These are phyloP conservation scores for Plantago coronopus DNA, from an alignment of 305 asterid genomes.

Conservation along the genomic window DNA sequence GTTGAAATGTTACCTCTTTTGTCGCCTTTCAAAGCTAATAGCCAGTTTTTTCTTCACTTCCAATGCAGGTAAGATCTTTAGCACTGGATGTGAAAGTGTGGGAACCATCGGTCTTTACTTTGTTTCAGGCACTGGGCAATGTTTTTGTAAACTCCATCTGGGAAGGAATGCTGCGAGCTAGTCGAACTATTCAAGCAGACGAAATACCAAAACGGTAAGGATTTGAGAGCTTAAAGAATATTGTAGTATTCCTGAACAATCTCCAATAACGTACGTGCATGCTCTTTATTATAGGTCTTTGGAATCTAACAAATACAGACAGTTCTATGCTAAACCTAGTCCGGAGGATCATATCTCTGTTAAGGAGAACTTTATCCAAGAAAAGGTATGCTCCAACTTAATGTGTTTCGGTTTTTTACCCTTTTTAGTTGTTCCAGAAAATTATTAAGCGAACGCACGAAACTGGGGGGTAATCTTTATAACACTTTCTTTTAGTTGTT, in stretches of 20 bases:
- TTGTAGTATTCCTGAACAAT: slow-evolving; percentile 14
- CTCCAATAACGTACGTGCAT: slow-evolving; percentile 8
- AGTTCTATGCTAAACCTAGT: slow-evolving; percentile 65
- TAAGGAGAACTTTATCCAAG: slow-evolving; percentile 87
- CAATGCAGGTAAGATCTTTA: slow-evolving; percentile 72
- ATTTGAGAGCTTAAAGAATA: slow-evolving; percentile 18
- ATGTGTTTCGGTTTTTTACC: no score
- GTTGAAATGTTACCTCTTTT: neutral
- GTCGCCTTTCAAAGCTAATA: no score
- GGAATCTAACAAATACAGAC: slow-evolving; percentile 64
- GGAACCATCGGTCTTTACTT: slow-evolving; percentile 75
- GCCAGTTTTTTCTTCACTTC: no score
- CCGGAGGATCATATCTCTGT: slow-evolving; percentile 73
- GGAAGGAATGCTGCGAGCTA: slow-evolving; percentile 76
- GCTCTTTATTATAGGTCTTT: slow-evolving; percentile 41
- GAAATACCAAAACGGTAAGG: slow-evolving; percentile 79
- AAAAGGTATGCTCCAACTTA: slow-evolving; percentile 57
- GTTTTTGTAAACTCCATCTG: slow-evolving; percentile 74
- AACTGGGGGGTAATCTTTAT: no score
- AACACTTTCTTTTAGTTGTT: no score
- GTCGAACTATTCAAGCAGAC: slow-evolving; percentile 79
- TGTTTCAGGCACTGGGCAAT: slow-evolving; percentile 84
- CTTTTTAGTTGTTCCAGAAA: no score
- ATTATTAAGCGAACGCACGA: no score
- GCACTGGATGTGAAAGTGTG: slow-evolving; percentile 86